These are phyloP conservation scores for Microdochium nivale DNA, from an alignment of 2,329 filamentous ascomycete species.

Conservation along the genomic window DNA sequence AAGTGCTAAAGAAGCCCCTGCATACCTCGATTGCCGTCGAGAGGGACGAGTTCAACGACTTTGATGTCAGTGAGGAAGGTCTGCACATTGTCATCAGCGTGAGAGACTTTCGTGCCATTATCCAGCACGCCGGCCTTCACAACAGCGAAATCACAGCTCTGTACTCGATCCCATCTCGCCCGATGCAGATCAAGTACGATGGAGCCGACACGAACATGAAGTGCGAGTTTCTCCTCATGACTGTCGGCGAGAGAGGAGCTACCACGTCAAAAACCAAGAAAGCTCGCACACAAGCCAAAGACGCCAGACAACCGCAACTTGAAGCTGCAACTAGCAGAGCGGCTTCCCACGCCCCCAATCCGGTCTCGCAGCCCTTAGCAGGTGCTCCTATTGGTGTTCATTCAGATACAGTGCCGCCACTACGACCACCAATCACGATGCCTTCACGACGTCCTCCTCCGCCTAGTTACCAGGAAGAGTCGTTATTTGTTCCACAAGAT, in stretches of 20 bases:
- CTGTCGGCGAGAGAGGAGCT: conserved; percentile 56
- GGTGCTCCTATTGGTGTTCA: conserved; percentile 22
- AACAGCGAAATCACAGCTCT: conserved; percentile 57
- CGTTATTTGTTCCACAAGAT: conserved; percentile 61
- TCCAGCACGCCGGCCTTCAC: conserved; percentile 64
- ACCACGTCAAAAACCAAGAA: conserved; percentile 38
- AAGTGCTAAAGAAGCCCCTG: conserved; percentile 70
- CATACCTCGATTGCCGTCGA: conserved; percentile 74
- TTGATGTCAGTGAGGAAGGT: conserved; percentile 59
- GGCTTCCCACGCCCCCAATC: conserved; percentile 19
- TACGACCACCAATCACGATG: conserved; percentile 23
- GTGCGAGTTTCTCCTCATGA: conserved; percentile 78
- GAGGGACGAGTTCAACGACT: conserved; percentile 67
- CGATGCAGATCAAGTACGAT: conserved; percentile 65
- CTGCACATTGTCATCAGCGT: conserved; percentile 75
- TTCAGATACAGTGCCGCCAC: conserved; percentile 29
- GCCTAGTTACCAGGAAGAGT: conserved; percentile 53
- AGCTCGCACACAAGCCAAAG: conserved; percentile 27
- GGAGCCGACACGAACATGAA: conserved; percentile 57
- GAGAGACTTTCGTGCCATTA: conserved; percentile 74
- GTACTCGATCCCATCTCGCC: conserved; percentile 63
- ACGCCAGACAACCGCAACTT: conserved; percentile 30
- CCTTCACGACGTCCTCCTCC: conserved; percentile 46
- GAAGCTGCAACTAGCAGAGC: conserved; percentile 39
- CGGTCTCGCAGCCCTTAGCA: conserved; percentile 22